Base-by-base conservation (phyloP, 176 grass and related monocot genomes). In the Calamus simplicifolius region DNA sequence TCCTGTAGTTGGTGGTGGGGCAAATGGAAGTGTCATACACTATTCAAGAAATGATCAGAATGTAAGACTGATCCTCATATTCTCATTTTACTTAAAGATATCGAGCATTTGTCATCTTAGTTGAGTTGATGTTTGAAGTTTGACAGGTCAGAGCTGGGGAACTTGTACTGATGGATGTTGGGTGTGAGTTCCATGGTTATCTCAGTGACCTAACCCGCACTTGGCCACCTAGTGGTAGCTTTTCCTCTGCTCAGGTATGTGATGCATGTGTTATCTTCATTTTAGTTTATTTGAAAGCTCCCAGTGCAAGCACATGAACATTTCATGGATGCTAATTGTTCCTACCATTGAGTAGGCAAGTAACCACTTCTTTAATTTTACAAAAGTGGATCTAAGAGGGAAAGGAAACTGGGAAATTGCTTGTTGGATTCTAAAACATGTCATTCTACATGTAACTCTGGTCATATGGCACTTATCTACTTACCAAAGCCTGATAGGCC, bases 131-230 rank as follows among this genome's bases (percentile, higher is more conserved):
- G 57, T 26, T 63, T 56, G 50, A 62, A 59, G 63, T 69, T 73
- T 83, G 67, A 85, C 73, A 89, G 87, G 80, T 92, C 65, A 92
- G 62, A 61, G 58, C 79, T 51, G 93, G 84, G 62, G 84, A 98
- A 59, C 81, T 98, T 30, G 52, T 98, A 49, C 84, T 92, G 69
- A 92, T 98, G 93, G 87, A 98, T 81, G 75, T 98, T 72, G 87
- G 93, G 51, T 98, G 93, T 17, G 87, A 98, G 85, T 92, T 92
- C 23, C 87, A 98, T 73, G 93, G 93, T 63, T 98, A 98, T 70
- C 73, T 98, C 35, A 92, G 84, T 51, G 93, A 98, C 50, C 62
- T 98, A 67, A 98, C 87, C 17, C 79, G 87, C 19, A 92, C 93
- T 28, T 92, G 93, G 93, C 27, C 84, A 61, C 87, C 87, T 50